A percentile compares a stretch with the other conserved stretches of the same genome.
These are phyloP conservation scores for Volvariella surrecta DNA, from an alignment of 1,284 basidiomycete species.

Conservation along the genomic window DNA sequence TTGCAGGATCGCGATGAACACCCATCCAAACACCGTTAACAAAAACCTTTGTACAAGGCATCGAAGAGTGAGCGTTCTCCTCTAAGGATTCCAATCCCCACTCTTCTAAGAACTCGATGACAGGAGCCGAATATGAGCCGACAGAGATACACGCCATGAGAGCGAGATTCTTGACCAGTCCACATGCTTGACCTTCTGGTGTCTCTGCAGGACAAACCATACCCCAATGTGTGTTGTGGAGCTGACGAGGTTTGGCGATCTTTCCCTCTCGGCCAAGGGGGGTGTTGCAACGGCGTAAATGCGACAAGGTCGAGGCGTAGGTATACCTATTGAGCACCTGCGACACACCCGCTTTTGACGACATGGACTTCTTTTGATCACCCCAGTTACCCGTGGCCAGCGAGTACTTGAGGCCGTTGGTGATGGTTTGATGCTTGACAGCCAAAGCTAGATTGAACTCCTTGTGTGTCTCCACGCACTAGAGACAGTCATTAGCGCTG, in stretches of 20 bases:
- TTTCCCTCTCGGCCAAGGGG: constrained; percentile 98
- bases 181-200: constrained; percentile 98
- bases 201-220: constrained; percentile 99
- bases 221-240: constrained; percentile 99
- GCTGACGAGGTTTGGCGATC: constrained; percentile 97
- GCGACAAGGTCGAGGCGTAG: constrained; percentile 96
- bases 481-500: constrained; percentile 6
- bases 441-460: constrained; percentile 91
- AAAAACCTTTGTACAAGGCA: constrained; percentile 92
- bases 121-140: constrained; percentile 91
- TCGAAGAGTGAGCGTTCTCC: constrained; percentile 80
- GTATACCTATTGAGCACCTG: constrained; percentile 99
- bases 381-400: constrained; percentile 99
- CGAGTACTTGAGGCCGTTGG: constrained; percentile 97
- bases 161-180: constrained; percentile 97
- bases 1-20: constrained; percentile 92
- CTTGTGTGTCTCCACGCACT: constrained; percentile 97
- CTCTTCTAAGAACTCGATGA: constrained; percentile 98
- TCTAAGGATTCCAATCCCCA: constrained; percentile 94
- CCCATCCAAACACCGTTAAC: constrained; percentile 99
- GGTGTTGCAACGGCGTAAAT: constrained; percentile 96
- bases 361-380: constrained; percentile 98
- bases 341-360: constrained; percentile 96
- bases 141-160: constrained; percentile 99
- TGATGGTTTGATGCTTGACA: constrained; percentile 95